These are phyloP conservation scores for Xylaria nigripes DNA, from an alignment of 495 filamentous ascomycete genomes.

Conservation along the genomic window DNA sequence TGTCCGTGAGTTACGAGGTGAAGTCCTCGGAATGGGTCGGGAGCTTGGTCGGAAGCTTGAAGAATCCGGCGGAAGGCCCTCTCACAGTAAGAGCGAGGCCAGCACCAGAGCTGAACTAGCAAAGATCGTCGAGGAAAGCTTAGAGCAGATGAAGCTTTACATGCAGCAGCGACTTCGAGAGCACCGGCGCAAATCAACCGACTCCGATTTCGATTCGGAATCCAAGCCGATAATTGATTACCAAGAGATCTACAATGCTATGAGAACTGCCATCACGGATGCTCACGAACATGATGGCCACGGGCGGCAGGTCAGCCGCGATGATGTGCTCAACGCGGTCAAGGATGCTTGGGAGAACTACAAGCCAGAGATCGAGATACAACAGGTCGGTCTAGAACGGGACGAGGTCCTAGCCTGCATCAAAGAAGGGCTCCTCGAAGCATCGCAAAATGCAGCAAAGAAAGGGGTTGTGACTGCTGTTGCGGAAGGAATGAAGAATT, in stretches of 20 bases:
- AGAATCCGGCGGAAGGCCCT: conserved; percentile 44
- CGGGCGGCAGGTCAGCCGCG: conserved; percentile 44
- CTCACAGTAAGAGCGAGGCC: conserved; percentile 40
- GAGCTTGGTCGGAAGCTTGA: conserved; percentile 80
- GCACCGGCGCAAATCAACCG: conserved; percentile 56
- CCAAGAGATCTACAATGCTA: conserved; percentile 71
- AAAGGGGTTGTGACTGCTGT: conserved; percentile 78
- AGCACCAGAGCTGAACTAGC: conserved; percentile 62
- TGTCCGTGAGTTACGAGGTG: conserved; percentile 79
- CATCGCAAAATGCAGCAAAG: conserved; percentile 47
- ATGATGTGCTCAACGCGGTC: conserved; percentile 78
- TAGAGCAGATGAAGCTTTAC: conserved; percentile 72
- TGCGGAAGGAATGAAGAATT: conserved; percentile 72
- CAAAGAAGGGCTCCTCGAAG: conserved; percentile 60
- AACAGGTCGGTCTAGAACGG: conserved; percentile 80
- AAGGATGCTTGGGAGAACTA: conserved; percentile 84
- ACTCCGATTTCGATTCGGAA: conserved; percentile 13
- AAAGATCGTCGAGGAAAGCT: conserved; percentile 66
- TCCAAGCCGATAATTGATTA: conserved; percentile 50
- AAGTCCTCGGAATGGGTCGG: conserved; percentile 88
- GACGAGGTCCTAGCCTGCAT: conserved; percentile 82
- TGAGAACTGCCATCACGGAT: conserved; percentile 70
- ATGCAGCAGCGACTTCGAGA: conserved; percentile 69
- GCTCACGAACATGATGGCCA: conserved; percentile 41
- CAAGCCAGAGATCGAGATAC: conserved; percentile 82